Evolutionary conservation across 2,329 filamentous ascomycete species (phyloP), one percentile per base, ranked within the genome.

Genomic region (Stagonosporopsis vannaccii): DNA sequence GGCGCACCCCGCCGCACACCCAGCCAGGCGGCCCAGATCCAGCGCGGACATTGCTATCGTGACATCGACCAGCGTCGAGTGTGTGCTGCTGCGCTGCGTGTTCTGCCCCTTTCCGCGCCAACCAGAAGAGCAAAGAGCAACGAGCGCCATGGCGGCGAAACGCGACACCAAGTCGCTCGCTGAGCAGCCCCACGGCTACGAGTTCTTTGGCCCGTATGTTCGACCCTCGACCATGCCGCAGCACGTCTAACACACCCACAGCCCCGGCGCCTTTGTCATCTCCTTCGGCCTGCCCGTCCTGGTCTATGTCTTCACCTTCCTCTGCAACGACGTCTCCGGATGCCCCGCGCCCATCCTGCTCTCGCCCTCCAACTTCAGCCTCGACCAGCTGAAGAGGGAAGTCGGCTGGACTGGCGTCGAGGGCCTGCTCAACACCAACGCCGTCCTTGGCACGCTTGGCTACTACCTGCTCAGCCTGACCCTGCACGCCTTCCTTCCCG

Each of bases 301-400:
- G 62, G 85, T 92, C 66, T 96, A 95, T 78, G 74, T 87, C 67
- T 89, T 94, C 72, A 84, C 88, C 42, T 96, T 97, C 72, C 81
- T 89, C 68, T 97, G 94, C 84, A 98, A 97, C 79, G 93, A 98
- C 75, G 81, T 96, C 61, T 89, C 91, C 8, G 94, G 95, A 56
- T 98, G 95, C 73, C 95, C 94, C 42, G 88, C 91, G 2, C 92
- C 93, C 3, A 92, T 90, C 4, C 82, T 94, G 8, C 83, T 96
- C 33, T 82, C 84, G 64, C 92, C 90, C 28, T 87, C 84, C 53
- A 89, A 85, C 8, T 79, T 97, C 57, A 87, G 87, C 37, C 79
- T 92, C 43, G 85, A 88, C 19, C 84, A 85, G 67, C 79, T 97
- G 65, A 95, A 94, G 80, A 74, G 81, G 51, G 92, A 97, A 70